Conservation (phyloP, 495 filamentous ascomycete genomes). For the Podospora sp. region DNA sequence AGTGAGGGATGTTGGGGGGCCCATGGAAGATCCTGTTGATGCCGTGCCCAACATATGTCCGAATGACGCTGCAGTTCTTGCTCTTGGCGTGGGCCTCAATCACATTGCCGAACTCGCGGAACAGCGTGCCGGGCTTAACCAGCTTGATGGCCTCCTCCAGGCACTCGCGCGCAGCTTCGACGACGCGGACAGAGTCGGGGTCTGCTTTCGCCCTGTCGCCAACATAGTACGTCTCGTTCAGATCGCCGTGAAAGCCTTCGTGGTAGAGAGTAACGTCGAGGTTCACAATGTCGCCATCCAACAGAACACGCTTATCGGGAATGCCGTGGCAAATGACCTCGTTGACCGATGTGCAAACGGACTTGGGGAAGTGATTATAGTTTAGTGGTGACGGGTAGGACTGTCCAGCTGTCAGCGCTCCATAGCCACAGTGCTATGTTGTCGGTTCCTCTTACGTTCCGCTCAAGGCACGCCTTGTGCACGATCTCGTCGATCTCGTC, state of each 20-base stretch:
- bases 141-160: constrained; percentile 79
- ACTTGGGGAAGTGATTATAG: constrained; percentile 97
- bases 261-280: constrained; percentile 89
- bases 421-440: background rate
- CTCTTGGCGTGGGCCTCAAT: constrained; percentile 87
- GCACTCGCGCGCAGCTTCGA: constrained; percentile 80
- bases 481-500: constrained; percentile 96
- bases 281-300: constrained; percentile 88
- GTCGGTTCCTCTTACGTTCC: constrained; percentile 63
- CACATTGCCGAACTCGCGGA: constrained; percentile 79
- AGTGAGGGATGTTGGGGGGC: constrained; percentile 84
- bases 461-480: constrained; percentile 92
- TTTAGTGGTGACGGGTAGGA: constrained; percentile 96
- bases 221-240: constrained; percentile 93
- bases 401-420: constrained; percentile 50
- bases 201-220: constrained; percentile 74
- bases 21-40: constrained; percentile 85
- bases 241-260: constrained; percentile 81
- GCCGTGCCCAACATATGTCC: constrained; percentile 88
- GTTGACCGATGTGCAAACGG: constrained; percentile 92
- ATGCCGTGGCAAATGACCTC: constrained; percentile 97
- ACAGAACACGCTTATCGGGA: constrained; percentile 73
- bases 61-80: constrained; percentile 77
- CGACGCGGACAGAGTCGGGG: constrained; percentile 78
- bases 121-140: constrained; percentile 83